Evolutionary conservation across 2,329 filamentous ascomycete genomes (phyloP).

Genomic region (Alternaria alternata): DNA sequence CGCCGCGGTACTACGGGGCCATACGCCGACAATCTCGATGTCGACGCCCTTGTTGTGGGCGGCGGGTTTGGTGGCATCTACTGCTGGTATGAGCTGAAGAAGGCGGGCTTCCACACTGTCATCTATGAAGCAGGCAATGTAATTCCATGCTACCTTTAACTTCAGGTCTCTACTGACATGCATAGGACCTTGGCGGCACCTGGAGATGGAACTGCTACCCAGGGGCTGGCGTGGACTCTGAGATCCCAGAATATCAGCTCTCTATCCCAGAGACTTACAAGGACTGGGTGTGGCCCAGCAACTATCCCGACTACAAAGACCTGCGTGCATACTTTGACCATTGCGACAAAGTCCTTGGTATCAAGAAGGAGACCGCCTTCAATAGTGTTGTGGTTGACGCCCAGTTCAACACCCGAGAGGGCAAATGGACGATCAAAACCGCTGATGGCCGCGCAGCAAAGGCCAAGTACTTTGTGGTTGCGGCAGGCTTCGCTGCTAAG

Average conservation of each 20-base stretch:
- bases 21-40: constrained; percentile 40
- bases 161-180: not conserved
- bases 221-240: constrained; percentile 53
- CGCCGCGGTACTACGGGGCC: constrained; percentile 1
- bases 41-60: constrained; percentile 36
- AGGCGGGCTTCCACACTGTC: constrained; percentile 18
- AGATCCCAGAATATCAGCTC: constrained; percentile 53
- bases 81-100: constrained; percentile 26
- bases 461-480: constrained; percentile 59
- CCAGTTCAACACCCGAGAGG: constrained; percentile 54
- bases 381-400: constrained; percentile 60
- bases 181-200: not conserved
- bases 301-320: constrained; percentile 59
- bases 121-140: not conserved
- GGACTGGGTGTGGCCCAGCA: constrained; percentile 61
- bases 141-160: not conserved
- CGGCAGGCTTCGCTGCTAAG: constrained; percentile 64
- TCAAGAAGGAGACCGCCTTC: constrained; percentile 63
- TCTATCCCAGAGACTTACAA: constrained; percentile 54
- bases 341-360: constrained; percentile 60
- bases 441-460: constrained; percentile 57
- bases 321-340: constrained; percentile 65
- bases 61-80: constrained; percentile 48
- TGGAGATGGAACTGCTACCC: constrained; percentile 14
- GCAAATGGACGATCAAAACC: constrained; percentile 59